phyloP scores from a whole-genome alignment of 495 filamentous ascomycete species.

The Podospora bellae-mahoneyi region DNA sequence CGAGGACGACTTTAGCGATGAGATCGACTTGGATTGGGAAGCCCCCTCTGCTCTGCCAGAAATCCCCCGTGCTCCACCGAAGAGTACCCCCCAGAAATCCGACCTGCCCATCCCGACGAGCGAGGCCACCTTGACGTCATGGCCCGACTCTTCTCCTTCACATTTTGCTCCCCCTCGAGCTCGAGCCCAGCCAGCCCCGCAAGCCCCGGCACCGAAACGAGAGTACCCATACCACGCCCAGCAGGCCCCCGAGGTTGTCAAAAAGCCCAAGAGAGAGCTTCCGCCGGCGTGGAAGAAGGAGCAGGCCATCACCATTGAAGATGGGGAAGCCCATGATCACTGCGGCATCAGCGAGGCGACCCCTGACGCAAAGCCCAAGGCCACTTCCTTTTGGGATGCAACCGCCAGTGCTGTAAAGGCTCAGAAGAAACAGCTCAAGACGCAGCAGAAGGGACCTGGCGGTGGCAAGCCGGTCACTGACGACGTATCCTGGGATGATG shows the following conservation, averaged over 20 bases:
- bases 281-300: conserved; percentile 26
- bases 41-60: conserved; percentile 46
- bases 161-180: conserved; percentile 22
- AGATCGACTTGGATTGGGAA: conserved; percentile 61
- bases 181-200: not conserved
- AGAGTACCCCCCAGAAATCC: conserved; percentile 7
- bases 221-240: conserved; percentile 28
- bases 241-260: conserved; percentile 27
- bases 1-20: conserved; percentile 68
- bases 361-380: conserved; percentile 39
- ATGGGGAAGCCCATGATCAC: conserved; percentile 13
- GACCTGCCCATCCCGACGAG: conserved; percentile 18
- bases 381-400: conserved; percentile 65
- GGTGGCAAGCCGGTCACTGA: conserved; percentile 15
- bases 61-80: conserved; percentile 24
- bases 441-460: conserved; percentile 43
- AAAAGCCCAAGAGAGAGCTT: conserved; percentile 32
- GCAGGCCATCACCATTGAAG: not conserved
- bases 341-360: conserved; percentile 18
- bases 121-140: conserved; percentile 26
- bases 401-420: conserved; percentile 79
- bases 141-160: conserved; percentile 37
- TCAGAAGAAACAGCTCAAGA: conserved; percentile 72
- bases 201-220: conserved; percentile 31
- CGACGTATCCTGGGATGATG: conserved; percentile 31